phyloP scores from a whole-genome alignment of 176 grass and related monocot genomes.

The Carex parvula region DNA sequence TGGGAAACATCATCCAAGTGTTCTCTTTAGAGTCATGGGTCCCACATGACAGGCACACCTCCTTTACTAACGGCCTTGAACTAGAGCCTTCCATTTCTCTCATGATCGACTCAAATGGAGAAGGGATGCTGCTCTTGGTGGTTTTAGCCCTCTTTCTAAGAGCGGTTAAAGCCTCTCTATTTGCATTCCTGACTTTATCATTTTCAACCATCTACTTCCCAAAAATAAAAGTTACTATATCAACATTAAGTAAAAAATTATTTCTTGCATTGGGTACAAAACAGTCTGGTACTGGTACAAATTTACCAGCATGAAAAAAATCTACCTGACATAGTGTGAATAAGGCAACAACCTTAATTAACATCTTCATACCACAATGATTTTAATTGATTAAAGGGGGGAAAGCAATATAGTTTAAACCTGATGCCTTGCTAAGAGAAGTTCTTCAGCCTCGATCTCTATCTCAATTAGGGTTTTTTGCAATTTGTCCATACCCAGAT shows the following conservation, averaged over 20 bases:
- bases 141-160: constrained; percentile 59
- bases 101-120: constrained; percentile 74
- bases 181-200: constrained; percentile 55
- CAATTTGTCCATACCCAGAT: constrained; percentile 59
- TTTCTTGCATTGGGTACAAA: neutral
- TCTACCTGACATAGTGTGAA: neutral
- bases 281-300: neutral
- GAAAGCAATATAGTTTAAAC: constrained; percentile 21
- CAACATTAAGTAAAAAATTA: neutral
- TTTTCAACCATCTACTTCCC: constrained; percentile 57
- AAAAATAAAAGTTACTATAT: neutral
- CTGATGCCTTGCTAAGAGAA: constrained; percentile 88
- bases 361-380: neutral
- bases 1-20: constrained; percentile 72
- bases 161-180: constrained; percentile 59
- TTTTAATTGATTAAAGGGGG: neutral
- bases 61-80: constrained; percentile 55
- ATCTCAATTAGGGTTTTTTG: constrained; percentile 61
- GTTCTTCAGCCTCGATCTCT: constrained; percentile 69
- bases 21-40: constrained; percentile 49
- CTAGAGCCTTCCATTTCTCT: constrained; percentile 55
- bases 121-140: constrained; percentile 62
- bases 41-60: constrained; percentile 83
- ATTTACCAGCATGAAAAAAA: neutral
- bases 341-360: neutral